Conservation (phyloP, 768 basidiomycete genomes). For the Pisolithus orientalis region DNA sequence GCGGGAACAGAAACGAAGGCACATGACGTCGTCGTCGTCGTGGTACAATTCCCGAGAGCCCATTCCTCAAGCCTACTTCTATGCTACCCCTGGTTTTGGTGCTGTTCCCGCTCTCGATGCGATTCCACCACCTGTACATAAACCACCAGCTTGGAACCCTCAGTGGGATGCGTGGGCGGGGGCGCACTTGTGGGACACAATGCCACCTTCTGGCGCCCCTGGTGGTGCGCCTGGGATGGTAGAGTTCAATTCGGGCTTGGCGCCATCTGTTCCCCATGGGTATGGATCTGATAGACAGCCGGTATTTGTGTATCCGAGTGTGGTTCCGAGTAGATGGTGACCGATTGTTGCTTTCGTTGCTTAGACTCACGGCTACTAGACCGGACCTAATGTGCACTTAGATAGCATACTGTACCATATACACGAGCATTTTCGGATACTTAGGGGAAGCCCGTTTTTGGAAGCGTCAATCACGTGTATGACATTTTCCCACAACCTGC, state of each 20-base stretch:
- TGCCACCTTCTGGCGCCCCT: background rate
- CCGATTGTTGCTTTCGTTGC: too few relatives aligned
- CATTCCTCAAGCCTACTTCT: background rate
- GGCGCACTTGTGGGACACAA: constrained; percentile 5
- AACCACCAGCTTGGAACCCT: constrained; percentile 6
- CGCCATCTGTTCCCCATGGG: constrained; percentile 14
- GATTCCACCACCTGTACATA: constrained; percentile 3
- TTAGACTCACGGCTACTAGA: too few relatives aligned
- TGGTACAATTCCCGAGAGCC: constrained; percentile 19
- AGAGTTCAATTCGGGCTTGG: background rate
- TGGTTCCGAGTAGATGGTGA: background rate
- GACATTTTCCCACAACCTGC: too few relatives aligned
- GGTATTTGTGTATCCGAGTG: constrained; percentile 9
- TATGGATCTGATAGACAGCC: constrained; percentile 14
- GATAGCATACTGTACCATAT: too few relatives aligned
- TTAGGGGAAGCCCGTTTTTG: too few relatives aligned
- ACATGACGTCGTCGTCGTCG: constrained; percentile 17
- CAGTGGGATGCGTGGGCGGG: constrained; percentile 22
- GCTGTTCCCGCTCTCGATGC: background rate
- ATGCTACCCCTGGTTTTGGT: background rate
- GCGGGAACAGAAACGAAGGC: constrained; percentile 7
- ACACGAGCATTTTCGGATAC: too few relatives aligned
- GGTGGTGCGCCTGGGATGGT: constrained; percentile 1
- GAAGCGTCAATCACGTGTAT: too few relatives aligned
- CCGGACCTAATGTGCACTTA: too few relatives aligned